Base-by-base conservation (phyloP, 2,329 filamentous ascomycete species). In the Leptographium procerum region DNA sequence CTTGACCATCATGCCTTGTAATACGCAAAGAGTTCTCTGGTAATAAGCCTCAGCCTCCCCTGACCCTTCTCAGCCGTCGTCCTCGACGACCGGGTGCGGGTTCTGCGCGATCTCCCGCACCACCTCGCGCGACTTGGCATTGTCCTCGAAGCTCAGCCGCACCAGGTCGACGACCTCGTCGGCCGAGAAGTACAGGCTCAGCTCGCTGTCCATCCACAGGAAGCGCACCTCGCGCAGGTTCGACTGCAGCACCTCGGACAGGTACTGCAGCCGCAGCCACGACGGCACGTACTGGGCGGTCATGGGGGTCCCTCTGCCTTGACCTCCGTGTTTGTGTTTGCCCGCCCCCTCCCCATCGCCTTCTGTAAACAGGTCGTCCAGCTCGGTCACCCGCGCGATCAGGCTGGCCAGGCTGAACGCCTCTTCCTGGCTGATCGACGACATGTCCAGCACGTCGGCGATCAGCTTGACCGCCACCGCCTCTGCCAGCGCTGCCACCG, bases 161-260 rank as follows among this genome's bases (percentile, higher is more conserved):
- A 86, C 80, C 64, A 87, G 67, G 61, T 87, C 83, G 36, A 85
- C 69, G 16, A 86, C 81, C 70, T 86, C 83, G 5, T 77, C 77
- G 9, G 73, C 75, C 0, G 78, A 75, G 64, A 86, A 86, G 67
- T 85, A 84, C 43, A 85, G 67, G 62, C 82, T 84, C 48, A 87
- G 71, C 67, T 86, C 83, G 68, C 82, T 83, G 62, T 87, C 83
- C 65, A 80, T 76, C 84, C 84, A 87, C 43, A 87, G 69, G 62
- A 75, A 85, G 59, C 75, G 76, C 58, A 87, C 79, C 61, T 86
- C 84, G 61, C 79, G 79, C 57, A 86, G 72, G 65, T 86, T 85
- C 64, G 82, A 85, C 71, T 87, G 83, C 63, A 87, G 72, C 31
- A 86, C 78, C 67, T 86, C 80, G 61, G 79, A 79, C 22, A 87